These are phyloP conservation scores for Gliomastix tumulicola DNA, from an alignment of 2,329 filamentous ascomycete genomes.

Conservation along the genomic window DNA sequence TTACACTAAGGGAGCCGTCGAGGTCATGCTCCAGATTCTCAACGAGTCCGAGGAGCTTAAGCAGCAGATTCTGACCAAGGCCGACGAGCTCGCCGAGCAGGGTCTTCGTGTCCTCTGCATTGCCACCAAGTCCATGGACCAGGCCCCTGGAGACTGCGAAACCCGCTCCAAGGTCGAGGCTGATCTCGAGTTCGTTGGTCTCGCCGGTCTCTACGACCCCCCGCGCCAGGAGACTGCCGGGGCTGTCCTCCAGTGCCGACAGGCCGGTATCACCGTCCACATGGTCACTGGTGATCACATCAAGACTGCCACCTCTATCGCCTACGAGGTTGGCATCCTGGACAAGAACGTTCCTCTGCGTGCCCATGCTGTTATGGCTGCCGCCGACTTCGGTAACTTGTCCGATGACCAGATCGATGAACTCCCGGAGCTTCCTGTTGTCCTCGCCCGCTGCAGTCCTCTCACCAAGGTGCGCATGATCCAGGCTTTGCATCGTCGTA, in stretches of 20 bases:
- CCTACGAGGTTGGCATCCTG: constrained; percentile 58
- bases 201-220: constrained; percentile 67
- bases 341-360: constrained; percentile 23
- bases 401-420: constrained; percentile 56
- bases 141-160: constrained; percentile 24
- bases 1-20: constrained; percentile 53
- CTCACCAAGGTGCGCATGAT: constrained; percentile 71
- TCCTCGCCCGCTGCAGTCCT: constrained; percentile 64
- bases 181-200: constrained; percentile 57
- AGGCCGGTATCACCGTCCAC: constrained; percentile 58
- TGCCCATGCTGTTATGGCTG: constrained; percentile 49
- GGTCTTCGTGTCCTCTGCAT: constrained; percentile 65
- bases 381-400: constrained; percentile 55
- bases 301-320: constrained; percentile 60
- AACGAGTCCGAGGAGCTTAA: constrained; percentile 39
- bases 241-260: constrained; percentile 51
- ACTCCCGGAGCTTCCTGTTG: constrained; percentile 54
- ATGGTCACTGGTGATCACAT: constrained; percentile 67
- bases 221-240: constrained; percentile 59
- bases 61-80: constrained; percentile 36
- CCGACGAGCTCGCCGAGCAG: constrained; percentile 51
- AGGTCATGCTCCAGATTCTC: constrained; percentile 47
- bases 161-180: constrained; percentile 48
- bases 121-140: constrained; percentile 41
- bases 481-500: constrained; percentile 62